Evolutionary conservation across 2,329 filamentous ascomycete species (phyloP).

Genomic region (Exophiala viscosa): DNA sequence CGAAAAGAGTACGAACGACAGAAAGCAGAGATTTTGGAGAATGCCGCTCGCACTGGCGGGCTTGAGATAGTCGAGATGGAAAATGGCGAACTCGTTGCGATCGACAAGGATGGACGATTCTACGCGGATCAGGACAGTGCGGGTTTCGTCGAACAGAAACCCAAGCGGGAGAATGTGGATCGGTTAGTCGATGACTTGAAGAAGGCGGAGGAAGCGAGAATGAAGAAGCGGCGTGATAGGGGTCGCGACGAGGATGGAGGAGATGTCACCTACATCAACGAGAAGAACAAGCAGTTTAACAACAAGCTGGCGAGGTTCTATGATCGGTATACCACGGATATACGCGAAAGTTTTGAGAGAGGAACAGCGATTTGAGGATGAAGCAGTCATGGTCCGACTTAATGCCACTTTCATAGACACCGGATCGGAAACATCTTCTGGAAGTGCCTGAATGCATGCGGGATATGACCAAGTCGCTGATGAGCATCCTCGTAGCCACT

Average conservation of each 20-base stretch:
- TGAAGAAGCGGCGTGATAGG: slow-evolving; percentile 82
- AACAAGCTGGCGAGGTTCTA: slow-evolving; percentile 94
- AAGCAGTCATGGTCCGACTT: too few relatives aligned
- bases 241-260: slow-evolving; percentile 74
- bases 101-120: slow-evolving; percentile 86
- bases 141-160: slow-evolving; percentile 77
- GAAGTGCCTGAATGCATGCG: too few relatives aligned
- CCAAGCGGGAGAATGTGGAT: slow-evolving; percentile 82
- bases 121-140: slow-evolving; percentile 84
- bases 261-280: slow-evolving; percentile 98
- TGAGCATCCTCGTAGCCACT: too few relatives aligned
- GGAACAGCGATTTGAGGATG: slow-evolving; percentile 77
- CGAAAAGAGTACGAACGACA: slow-evolving; percentile 72
- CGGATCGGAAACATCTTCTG: too few relatives aligned
- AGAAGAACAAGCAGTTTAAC: slow-evolving; percentile 99
- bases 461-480: too few relatives aligned
- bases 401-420: too few relatives aligned
- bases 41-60: slow-evolving; percentile 76
- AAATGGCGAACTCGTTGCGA: slow-evolving; percentile 86
- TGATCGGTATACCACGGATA: slow-evolving; percentile 97
- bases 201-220: slow-evolving; percentile 78
- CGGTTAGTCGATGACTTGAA: slow-evolving; percentile 78
- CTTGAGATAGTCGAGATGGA: slow-evolving; percentile 95
- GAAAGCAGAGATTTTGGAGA: slow-evolving; percentile 73
- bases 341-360: slow-evolving; percentile 94